Percentiles rank a stretch among this genome's conserved stretches.
These are phyloP conservation scores for Dryas integrifolia DNA, from an alignment of 331 rosid species.

Conservation along the genomic window DNA sequence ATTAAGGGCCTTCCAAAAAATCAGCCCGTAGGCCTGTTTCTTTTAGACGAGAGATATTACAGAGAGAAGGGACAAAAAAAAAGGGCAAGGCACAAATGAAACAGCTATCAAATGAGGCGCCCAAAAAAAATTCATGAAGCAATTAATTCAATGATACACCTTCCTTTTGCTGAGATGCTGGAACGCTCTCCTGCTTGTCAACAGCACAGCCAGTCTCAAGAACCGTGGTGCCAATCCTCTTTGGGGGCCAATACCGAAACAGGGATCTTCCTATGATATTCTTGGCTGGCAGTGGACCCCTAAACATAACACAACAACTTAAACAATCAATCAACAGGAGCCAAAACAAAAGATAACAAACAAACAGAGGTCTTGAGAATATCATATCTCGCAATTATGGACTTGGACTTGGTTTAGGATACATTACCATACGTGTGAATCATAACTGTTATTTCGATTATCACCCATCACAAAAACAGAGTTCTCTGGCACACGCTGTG, in stretches of 20 bases:
- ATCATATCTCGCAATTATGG: slow-evolving; percentile 3
- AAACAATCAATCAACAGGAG: slow-evolving; percentile 15
- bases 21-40: neutral
- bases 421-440: slow-evolving; percentile 90
- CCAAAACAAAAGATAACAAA: neutral
- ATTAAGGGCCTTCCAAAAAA: slow-evolving; percentile 21
- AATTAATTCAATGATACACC: slow-evolving; percentile 6
- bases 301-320: slow-evolving; percentile 35
- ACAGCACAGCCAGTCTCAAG: slow-evolving; percentile 57
- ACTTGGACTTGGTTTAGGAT: neutral
- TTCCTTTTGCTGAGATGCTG: slow-evolving; percentile 37
- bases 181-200: slow-evolving; percentile 48
- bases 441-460: slow-evolving; percentile 97
- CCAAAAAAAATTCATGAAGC: neutral
- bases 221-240: slow-evolving; percentile 69
- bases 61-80: neutral
- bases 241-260: slow-evolving; percentile 96
- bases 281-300: slow-evolving; percentile 97
- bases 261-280: slow-evolving; percentile 89
- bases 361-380: slow-evolving; percentile 7
- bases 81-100: neutral
- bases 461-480: slow-evolving; percentile 97
- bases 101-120: neutral
- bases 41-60: neutral
- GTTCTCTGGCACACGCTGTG: slow-evolving; percentile 79